phyloP scores from a whole-genome alignment of 768 basidiomycete species.

The Amanita molliuscula region DNA sequence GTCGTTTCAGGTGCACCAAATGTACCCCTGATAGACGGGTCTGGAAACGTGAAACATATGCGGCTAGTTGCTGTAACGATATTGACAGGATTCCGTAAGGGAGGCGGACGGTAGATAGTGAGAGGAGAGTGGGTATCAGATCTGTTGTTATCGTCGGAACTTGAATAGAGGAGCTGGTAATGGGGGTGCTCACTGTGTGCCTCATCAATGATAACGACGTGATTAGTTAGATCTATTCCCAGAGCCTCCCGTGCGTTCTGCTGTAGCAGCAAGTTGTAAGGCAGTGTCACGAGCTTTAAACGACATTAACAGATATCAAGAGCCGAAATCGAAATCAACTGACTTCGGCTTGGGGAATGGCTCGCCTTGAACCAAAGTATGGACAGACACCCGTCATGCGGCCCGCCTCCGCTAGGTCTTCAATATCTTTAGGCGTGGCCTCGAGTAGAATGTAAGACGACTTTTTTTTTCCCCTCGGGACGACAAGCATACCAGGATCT shows the following conservation, averaged over 20 bases:
- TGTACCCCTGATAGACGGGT: conserved; percentile 67
- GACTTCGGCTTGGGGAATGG: conserved; percentile 88
- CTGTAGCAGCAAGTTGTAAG: conserved; percentile 87
- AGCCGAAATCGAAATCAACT: neutral
- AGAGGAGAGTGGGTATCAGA: conserved; percentile 81
- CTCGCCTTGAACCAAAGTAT: conserved; percentile 84
- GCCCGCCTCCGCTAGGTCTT: conserved; percentile 76
- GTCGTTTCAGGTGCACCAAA: conserved; percentile 68
- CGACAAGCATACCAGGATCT: conserved; percentile 56
- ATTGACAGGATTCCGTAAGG: conserved; percentile 42
- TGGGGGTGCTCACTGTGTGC: conserved; percentile 69
- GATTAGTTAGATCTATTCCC: conserved; percentile 74
- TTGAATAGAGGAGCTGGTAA: neutral
- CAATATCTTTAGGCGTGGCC: conserved; percentile 90
- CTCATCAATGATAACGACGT: conserved; percentile 90
- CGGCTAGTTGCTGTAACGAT: conserved; percentile 65
- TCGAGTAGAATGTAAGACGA: conserved; percentile 18
- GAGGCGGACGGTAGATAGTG: conserved; percentile 68
- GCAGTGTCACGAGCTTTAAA: conserved; percentile 74
- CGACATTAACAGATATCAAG: neutral
- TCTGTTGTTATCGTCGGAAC: conserved; percentile 36
- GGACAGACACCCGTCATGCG: conserved; percentile 67
- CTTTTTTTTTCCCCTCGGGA: neutral
- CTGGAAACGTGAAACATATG: conserved; percentile 71
- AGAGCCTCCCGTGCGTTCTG: conserved; percentile 77